phyloP scores from a whole-genome alignment of 257 asterid genomes.

The Solanum dulcamara region DNA sequence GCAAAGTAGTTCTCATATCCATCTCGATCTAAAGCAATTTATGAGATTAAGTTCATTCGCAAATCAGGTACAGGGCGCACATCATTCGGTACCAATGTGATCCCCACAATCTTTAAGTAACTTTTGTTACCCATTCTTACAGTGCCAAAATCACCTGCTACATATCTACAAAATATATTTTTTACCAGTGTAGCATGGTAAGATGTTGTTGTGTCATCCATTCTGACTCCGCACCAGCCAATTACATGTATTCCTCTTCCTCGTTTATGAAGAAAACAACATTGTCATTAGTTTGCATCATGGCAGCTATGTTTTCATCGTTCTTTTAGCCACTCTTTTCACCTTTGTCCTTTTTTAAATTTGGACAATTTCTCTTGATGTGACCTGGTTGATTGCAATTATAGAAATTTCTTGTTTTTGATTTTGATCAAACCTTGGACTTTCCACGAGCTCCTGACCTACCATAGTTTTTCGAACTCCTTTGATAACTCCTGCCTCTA shows the following conservation, averaged over 20 bases:
- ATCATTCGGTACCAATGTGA: not conserved
- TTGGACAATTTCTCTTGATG: too few relatives aligned
- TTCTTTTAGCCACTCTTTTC: too few relatives aligned
- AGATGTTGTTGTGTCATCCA: not conserved
- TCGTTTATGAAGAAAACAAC: too few relatives aligned
- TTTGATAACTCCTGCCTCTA: not conserved
- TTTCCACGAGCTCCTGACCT: not conserved
- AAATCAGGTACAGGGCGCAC: not conserved
- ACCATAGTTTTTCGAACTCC: not conserved
- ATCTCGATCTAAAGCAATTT: not conserved
- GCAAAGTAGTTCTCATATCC: not conserved
- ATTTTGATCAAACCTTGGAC: not conserved
- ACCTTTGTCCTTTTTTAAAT: too few relatives aligned
- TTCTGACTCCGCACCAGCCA: not conserved
- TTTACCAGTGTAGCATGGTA: not conserved
- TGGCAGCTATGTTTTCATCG: not conserved
- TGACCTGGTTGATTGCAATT: not conserved
- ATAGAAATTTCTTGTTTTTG: not conserved
- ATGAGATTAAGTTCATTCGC: too few relatives aligned
- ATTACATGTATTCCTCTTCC: too few relatives aligned
- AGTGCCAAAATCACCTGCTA: not conserved
- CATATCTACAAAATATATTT: too few relatives aligned
- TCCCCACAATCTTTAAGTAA: not conserved
- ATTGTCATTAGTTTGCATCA: not conserved
- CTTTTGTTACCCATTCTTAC: not conserved